Base-by-base conservation (phyloP, 768 basidiomycete genomes). In the Auricularia cornea region DNA sequence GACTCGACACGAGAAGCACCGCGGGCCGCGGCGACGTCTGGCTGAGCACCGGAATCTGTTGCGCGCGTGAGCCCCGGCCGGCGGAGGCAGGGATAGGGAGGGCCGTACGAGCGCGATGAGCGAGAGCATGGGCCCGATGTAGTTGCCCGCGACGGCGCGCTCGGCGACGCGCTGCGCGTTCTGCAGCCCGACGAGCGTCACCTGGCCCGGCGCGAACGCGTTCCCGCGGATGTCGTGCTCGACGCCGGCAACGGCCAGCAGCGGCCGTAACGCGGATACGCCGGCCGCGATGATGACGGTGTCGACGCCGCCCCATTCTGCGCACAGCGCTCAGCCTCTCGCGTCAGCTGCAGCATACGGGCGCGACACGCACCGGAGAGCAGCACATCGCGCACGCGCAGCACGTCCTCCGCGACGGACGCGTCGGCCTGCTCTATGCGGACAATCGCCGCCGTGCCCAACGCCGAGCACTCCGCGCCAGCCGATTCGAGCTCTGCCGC, bases 291-390 rank as follows among this genome's bases (percentile, higher is more conserved):
- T 83, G 32, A 93, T 76, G 4, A 96, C 70, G 0, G 94, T 96
- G 72, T 96, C 94, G 1, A 95, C 67, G 18, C 92, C 90, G 1
- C 75, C 77, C 92, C 92, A 94, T 66, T 79, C 94, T 95, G 65
- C 35, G 16, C 1, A 63, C 16, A 14, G 30, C 48, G 52, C 32
- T 28, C 51, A 51, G 51, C 59, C 44, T 30, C 31, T 23, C 32
- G 20, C 16, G 59, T 61, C 44, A 62, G 44, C n/a, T n/a, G n/a
- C n/a, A 20, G 44, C 44, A 62, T 32, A 60, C 32, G 31, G 26
- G 41, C 35, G 18, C 14, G 54, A 14, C 11, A 75, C 84, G 51
- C 60, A 90, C 93, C 81, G 66, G 75, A 73, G 52, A 82, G 77
- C 29, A 95, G 63, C 1, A 70, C 68, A 11, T 78, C 76, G 59